Evolutionary conservation across 352 stramenopile genomes (phyloP), one percentile per base, ranked within the genome.

Genomic region (Pythium angustatum): DNA sequence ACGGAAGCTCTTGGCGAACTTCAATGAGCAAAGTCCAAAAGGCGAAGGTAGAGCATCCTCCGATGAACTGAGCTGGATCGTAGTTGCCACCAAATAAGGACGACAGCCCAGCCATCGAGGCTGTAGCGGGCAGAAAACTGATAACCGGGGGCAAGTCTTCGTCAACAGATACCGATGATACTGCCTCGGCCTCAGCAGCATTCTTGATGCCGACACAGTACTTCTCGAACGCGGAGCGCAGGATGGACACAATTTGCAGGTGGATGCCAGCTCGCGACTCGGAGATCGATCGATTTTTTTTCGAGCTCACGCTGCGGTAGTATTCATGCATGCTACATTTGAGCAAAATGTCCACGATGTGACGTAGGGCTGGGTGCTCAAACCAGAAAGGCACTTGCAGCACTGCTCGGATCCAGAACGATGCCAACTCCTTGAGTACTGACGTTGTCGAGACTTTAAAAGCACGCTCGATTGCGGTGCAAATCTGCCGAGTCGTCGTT

Each of bases 381-480:
- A 84, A 89, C 85, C 85, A 94, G 44, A 87, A 88, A 5, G 85
- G 85, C 15, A 92, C 82, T 58, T 87, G 78, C 1, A 92, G 62
- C 30, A 93, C 48, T 26, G 80, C 61, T 53, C 80, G 83, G 56
- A 80, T 68, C 85, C 85, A 93, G 45, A 88, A 91, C 2, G 61
- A 30, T 52, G 83, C 76, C 21, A 78, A 67, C 11, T 85, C 67
- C 15, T 36, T 51, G 0, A 90, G 76, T 6, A 60, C 49, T 7
- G 66, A 55, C 0, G 80, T 70, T 12, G 80, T 67, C 3, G 79
- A 79, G 47, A 83, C 80, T 40, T 87, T 82, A 48, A 91, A 93
- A 0, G 76, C 83, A 6, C 78, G 76, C 58, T 84, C 73, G 22
- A 93, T 76, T 30, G 86, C 58, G 45, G 60, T 67, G 50, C 79